A percentile compares a stretch with the other conserved stretches of the same genome.
These are phyloP conservation scores for Beauveria medogensis DNA, from an alignment of 2,329 filamentous ascomycete species.

Conservation along the genomic window DNA sequence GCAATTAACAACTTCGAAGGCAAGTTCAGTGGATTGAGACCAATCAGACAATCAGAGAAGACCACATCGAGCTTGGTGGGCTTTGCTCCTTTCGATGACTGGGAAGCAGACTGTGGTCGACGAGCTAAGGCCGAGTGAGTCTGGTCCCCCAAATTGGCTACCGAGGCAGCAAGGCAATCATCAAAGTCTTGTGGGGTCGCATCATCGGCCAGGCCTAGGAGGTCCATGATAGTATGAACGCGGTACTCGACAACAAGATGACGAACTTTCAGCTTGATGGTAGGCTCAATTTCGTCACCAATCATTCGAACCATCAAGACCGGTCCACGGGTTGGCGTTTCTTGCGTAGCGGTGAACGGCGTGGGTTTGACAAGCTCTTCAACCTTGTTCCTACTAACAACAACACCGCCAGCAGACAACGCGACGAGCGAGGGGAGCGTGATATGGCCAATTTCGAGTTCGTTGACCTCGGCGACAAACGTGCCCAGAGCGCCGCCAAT, in stretches of 20 bases:
- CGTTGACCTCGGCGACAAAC: constrained; percentile 48
- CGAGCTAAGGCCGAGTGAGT: constrained; percentile 40
- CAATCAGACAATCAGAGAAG: constrained; percentile 72
- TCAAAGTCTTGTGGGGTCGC: constrained; percentile 66
- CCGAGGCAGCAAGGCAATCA: constrained; percentile 66
- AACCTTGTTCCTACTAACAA: constrained; percentile 52
- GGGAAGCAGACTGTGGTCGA: constrained; percentile 18
- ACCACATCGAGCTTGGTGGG: constrained; percentile 64
- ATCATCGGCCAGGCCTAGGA: constrained; percentile 62
- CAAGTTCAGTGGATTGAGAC: constrained; percentile 71
- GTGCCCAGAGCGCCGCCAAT: constrained; percentile 62
- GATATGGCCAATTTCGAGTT: constrained; percentile 71
- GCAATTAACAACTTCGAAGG: constrained; percentile 71
- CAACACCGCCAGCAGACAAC: constrained; percentile 59
- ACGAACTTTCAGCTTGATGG: constrained; percentile 78
- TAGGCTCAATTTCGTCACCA: constrained; percentile 88
- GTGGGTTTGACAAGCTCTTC: constrained; percentile 63
- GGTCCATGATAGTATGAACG: constrained; percentile 71
- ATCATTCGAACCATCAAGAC: constrained; percentile 86
- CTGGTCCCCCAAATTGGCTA: constrained; percentile 66
- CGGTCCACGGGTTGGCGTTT: constrained; percentile 21
- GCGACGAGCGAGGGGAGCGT: constrained; percentile 77
- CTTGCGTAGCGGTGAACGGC: constrained; percentile 20
- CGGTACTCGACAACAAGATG: constrained; percentile 84
- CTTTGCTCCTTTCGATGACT: constrained; percentile 33